Evolutionary conservation across 345 rosid genomes (phyloP), one percentile per base, ranked within the genome.

Genomic region (Capsella bursapastoris): DNA sequence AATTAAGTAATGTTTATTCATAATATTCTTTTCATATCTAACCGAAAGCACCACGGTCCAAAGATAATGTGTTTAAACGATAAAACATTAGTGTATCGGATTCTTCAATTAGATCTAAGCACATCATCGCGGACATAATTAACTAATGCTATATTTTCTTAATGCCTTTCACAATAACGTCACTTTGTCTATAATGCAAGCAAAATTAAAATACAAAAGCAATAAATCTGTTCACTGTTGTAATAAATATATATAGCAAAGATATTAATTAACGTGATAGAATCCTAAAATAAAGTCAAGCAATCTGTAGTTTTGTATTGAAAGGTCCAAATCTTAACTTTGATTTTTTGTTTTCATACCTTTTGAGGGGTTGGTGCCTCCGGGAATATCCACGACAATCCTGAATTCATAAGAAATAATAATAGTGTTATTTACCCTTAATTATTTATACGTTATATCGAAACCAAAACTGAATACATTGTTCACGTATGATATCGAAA

Each of bases 351-450:
- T 35, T 43, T 29, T 13, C 37, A 18, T 78, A 92, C 96, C 97
- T 88, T 55, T 80, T 11, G 73, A 73, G 5, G 87, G 85, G 71
- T 83, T 90, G 14, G 88, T 81, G 22, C 95, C 95, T 7, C 98
- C 97, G 0, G 97, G 97, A 25, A 92, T 86, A 72, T 92, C 89
- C 49, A 82, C 83, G 53, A 89, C 91, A 45, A 90, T 79, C 98
- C 96, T 92, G 83, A 72, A 75, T 27, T 22, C 25, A 51, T 1
- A 28, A 37, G 1, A 50, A 29, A 32, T 25, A 8, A 6, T 34
- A 34, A 25, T 53, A 61, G 8, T 12, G 29, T 49, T 49, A 14
- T 44, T 14, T 45, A 45, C 50, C 50, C 22, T 47, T 60, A 22
- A 9, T 47, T 34, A 29, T 29, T 38, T 43, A 31, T 18, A 10